Conservation (phyloP, 106 monocot genomes). For the Xerophyta viscosa region DNA sequence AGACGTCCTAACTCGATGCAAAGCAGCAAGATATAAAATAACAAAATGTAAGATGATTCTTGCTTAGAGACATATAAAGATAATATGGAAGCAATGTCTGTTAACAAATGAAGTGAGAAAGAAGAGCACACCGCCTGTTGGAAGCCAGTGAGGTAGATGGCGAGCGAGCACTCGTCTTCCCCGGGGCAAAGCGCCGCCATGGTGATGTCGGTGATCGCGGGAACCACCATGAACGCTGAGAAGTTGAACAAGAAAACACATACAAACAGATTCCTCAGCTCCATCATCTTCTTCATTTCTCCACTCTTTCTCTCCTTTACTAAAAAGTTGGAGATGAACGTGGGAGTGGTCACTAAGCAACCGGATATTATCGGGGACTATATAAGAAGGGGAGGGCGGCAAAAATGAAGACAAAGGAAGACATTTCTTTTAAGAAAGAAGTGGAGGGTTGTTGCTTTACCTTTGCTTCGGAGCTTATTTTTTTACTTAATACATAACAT, state of each 20-base stretch:
- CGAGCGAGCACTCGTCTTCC: conserved; percentile 66
- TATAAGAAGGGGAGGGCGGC: background rate
- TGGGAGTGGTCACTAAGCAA: background rate
- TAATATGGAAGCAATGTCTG: too few species aligned
- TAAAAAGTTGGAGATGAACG: background rate
- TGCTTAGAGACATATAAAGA: too few species aligned
- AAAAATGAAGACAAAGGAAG: conserved; percentile 10
- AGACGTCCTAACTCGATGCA: too few species aligned
- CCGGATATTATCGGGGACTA: background rate
- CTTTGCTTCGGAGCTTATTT: conserved; percentile 9
- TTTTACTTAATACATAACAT: too few species aligned
- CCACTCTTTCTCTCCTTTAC: conserved; percentile 5
- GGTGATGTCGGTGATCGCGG: conserved; percentile 76
- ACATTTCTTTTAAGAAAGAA: conserved; percentile 28
- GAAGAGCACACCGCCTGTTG: conserved; percentile 54
- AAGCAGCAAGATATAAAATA: too few species aligned
- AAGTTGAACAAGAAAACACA: conserved; percentile 71
- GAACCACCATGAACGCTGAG: conserved; percentile 66
- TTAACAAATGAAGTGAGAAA: background rate
- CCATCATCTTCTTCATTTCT: conserved; percentile 42
- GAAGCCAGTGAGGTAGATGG: conserved; percentile 85
- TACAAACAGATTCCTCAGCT: conserved; percentile 50
- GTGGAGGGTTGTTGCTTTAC: background rate
- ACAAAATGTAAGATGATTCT: too few species aligned
- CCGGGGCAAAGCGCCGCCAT: conserved; percentile 85